Base-by-base conservation (phyloP, 2,329 filamentous ascomycete genomes). In the Neoascochyta sp. region DNA sequence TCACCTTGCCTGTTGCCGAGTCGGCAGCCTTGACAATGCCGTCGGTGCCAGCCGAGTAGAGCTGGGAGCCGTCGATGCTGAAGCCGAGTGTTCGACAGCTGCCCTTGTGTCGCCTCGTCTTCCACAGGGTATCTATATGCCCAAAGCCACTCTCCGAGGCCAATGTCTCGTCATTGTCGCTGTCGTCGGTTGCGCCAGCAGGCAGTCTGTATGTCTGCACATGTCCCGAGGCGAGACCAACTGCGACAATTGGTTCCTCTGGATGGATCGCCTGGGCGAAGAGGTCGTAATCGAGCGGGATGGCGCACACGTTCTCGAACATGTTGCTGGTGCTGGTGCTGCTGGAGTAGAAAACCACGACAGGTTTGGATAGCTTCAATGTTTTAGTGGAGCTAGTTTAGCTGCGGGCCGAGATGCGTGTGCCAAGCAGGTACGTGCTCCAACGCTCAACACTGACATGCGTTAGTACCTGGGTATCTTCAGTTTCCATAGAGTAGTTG, bases 281-380 rank as follows among this genome's bases (percentile, higher is more conserved):
- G 52, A 98, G 73, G 56, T 96, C 92, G 34, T 85, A 77, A 35
- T 78, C 76, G 25, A 96, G 78, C 42, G 89, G 88, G 24, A 96
- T 78, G 15, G 85, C 87, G 72, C 90, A 95, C 45, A 94, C 76
- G 45, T 87, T 94, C 64, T 95, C 88, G 57, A 93, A 86, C 86
- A 93, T 93, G 53, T 43, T 29, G 12, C 29, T 19, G 21, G 22
- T 27, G 28, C 27, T 31, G 32, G 10, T 33, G 32, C n/a, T 24
- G 32, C n/a, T 18, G 24, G 12, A 22, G 10, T 32, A 27, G 19
- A 24, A 16, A n/a, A 16, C 4, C 33, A 26, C 13, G 17, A 21
- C n/a, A n/a, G n/a, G n/a, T n/a, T n/a, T n/a, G n/a, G n/a, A 33
- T 20, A 41, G 44, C 44, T 45, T 32, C 34, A 38, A 47, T 45